These are phyloP conservation scores for Alnus glutinosa DNA, from an alignment of 306 rosid species.

Conservation along the genomic window DNA sequence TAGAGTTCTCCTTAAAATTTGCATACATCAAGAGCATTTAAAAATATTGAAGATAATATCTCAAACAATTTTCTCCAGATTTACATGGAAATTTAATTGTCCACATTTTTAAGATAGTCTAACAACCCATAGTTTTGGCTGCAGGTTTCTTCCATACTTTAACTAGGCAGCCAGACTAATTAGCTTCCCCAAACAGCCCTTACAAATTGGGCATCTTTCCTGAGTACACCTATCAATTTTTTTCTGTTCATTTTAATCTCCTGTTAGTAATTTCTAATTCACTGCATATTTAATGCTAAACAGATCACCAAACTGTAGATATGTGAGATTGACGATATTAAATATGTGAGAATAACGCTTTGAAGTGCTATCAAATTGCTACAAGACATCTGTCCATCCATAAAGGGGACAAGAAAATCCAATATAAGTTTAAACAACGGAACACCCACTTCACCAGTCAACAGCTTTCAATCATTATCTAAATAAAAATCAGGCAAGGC, in stretches of 20 bases:
- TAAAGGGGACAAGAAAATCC: neutral
- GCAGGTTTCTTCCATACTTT: neutral
- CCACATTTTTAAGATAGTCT: neutral
- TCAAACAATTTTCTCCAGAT: no score
- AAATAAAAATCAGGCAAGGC: neutral
- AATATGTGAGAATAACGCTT: neutral
- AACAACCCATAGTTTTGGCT: neutral
- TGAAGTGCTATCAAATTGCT: neutral
- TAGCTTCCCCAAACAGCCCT: neutral
- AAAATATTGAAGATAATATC: neutral
- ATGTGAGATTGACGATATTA: no score
- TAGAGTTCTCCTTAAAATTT: neutral
- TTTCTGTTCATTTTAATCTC: neutral
- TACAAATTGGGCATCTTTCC: neutral
- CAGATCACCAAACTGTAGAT: neutral
- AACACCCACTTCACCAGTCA: slow-evolving; percentile 13
- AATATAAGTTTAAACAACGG: neutral
- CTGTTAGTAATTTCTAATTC: neutral
- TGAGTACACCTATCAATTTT: neutral
- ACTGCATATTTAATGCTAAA: no score
- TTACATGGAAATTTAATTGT: no score
- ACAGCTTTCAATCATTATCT: neutral
- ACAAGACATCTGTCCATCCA: slow-evolving; percentile 3
- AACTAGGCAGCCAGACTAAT: neutral
- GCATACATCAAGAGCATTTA: neutral